Conservation (phyloP, 148 eudicot species). For the Fagopyrum esculentum region DNA sequence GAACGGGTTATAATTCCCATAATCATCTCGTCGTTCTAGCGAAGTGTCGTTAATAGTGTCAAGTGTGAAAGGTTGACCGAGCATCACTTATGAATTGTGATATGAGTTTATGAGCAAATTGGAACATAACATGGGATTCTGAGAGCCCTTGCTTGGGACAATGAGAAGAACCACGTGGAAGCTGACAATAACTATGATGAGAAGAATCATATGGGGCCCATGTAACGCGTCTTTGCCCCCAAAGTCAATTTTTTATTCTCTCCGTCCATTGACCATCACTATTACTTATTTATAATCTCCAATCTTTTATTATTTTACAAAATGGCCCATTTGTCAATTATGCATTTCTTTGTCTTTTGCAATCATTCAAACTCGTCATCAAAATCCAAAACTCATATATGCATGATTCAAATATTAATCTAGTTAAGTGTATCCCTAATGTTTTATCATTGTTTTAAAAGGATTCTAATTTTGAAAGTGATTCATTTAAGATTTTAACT, state of each 20-base stretch:
- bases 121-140: not conserved
- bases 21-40: too few relatives aligned
- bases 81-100: too few relatives aligned
- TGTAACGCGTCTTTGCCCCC: not conserved
- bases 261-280: conserved; percentile 10
- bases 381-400: not conserved
- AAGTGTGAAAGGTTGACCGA: too few relatives aligned
- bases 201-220: not conserved
- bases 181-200: not conserved
- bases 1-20: too few relatives aligned
- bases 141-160: not conserved
- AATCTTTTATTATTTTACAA: not conserved
- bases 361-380: not conserved
- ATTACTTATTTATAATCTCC: not conserved
- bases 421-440: too few relatives aligned
- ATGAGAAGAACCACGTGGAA: not conserved
- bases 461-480: too few relatives aligned
- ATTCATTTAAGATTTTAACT: too few relatives aligned
- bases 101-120: too few relatives aligned
- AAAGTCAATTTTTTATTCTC: conserved; percentile 5
- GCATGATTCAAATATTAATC: too few relatives aligned
- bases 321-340: not conserved
- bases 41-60: too few relatives aligned
- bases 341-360: not conserved
- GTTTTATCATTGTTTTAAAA: too few relatives aligned